Base-by-base conservation (phyloP, 2,329 filamentous ascomycete species). In the Aureobasidium uvarum region DNA sequence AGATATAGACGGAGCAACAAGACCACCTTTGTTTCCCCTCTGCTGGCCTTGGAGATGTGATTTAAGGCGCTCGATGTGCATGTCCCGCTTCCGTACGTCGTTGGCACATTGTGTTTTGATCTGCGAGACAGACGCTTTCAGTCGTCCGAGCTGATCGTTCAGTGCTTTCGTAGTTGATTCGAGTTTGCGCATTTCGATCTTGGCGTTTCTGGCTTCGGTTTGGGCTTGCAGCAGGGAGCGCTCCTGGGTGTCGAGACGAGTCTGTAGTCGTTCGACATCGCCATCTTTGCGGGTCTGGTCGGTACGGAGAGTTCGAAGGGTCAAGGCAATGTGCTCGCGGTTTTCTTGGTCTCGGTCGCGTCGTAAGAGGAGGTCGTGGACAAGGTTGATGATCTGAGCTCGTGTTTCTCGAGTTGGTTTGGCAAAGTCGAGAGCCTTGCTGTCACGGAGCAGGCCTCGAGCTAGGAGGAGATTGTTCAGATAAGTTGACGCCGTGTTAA, bases 281-380 rank as follows among this genome's bases (percentile, higher is more conserved):
- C 85, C 83, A 8, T 87, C 85, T 71, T 92, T 89, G 62, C 90
- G 89, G 16, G 89, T 82, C 66, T 89, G 86, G 69, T 95, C 91
- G 69, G 86, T 84, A 67, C 91, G 90, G 14, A 96, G 79, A 28
- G 83, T 85, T 66, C 90, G 90, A 64, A 98, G 85, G 4, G 91
- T 91, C 16, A 86, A 85, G 3, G 91, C 91, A 23, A 96, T 83
- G 38, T 87, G 88, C 77, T 97, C 94, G 72, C 91, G 89, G 75
- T 96, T 89, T 69, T 95, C 90, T 68, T 92, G 90, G 77, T 97
- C 94, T 75, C 92, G 90, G 90, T 99, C 95, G 81, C 93, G 86
- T 70, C 93, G 86, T 67, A 97, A 77, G 66, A 99, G 91, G 71
- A 99, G 79, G 74, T 99, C 95, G 77, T 99, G 96, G 56, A 99